Evolutionary conservation across 225 moss, liverwort and hornwort genomes (phyloP).

Genomic region (Marchantia polymorpha): DNA sequence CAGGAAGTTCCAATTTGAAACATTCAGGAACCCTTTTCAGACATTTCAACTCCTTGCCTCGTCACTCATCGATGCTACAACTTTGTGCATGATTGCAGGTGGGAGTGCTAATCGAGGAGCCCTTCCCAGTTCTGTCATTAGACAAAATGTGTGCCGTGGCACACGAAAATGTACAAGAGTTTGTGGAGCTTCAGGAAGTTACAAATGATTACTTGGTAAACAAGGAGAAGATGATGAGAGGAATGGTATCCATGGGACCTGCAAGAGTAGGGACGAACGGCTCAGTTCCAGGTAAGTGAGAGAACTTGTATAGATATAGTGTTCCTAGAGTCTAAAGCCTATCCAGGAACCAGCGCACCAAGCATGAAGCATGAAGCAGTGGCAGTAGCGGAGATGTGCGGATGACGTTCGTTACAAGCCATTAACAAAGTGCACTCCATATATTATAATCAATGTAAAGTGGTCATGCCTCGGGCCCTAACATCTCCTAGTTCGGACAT

Average conservation of each 20-base stretch:
- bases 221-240: constrained; percentile 29
- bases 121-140: constrained; percentile 52
- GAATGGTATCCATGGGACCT: constrained; percentile 12
- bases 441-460: too few species aligned
- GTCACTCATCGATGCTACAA: not conserved
- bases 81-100: constrained; percentile 18
- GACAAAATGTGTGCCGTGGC: constrained; percentile 44
- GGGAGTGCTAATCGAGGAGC: constrained; percentile 64
- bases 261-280: constrained; percentile 29
- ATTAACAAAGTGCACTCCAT: too few species aligned
- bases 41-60: not conserved
- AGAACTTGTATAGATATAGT: not conserved
- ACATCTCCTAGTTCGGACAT: too few species aligned
- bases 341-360: too few species aligned
- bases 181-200: constrained; percentile 26
- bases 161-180: constrained; percentile 39
- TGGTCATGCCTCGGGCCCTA: too few species aligned
- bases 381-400: too few species aligned
- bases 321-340: too few species aligned
- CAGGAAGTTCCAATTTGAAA: too few species aligned
- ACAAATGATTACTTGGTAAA: constrained; percentile 27
- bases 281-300: not conserved
- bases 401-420: too few species aligned
- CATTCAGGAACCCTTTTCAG: too few species aligned
- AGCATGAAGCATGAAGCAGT: too few species aligned